These are phyloP conservation scores for Ramicandelaber brevisporus DNA, from an alignment of 192 early-diverging fungal genomes.

Conservation along the genomic window DNA sequence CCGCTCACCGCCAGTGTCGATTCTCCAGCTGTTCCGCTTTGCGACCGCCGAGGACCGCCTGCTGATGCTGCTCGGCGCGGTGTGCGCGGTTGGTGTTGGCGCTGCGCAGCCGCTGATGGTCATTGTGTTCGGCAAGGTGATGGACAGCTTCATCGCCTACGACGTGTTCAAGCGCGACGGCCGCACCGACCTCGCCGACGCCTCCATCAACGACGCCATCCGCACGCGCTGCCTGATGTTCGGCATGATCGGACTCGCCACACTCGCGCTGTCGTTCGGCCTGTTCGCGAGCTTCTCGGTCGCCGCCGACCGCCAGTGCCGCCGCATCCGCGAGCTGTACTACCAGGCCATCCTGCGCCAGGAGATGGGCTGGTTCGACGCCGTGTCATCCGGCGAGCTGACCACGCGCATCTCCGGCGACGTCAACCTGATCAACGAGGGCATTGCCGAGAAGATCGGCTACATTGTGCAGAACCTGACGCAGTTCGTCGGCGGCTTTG, in stretches of 20 bases:
- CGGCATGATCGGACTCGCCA: slow-evolving; percentile 1
- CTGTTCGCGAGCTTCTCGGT: slow-evolving; percentile 14
- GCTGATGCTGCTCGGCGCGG: slow-evolving; percentile 16
- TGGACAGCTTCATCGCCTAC: slow-evolving; percentile 6
- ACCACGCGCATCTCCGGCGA: slow-evolving; percentile 63
- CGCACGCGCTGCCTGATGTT: not conserved
- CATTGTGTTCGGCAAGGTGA: slow-evolving; percentile 9
- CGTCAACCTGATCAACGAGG: slow-evolving; percentile 32
- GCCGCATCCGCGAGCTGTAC: slow-evolving; percentile 57
- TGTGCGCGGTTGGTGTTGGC: slow-evolving; percentile 15
- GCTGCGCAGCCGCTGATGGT: slow-evolving; percentile 16
- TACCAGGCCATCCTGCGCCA: slow-evolving; percentile 55
- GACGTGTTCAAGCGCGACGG: not conserved
- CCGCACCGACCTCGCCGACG: slow-evolving; percentile 1
- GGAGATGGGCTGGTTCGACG: slow-evolving; percentile 73
- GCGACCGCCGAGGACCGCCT: slow-evolving; percentile 26
- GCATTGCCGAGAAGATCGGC: slow-evolving; percentile 14
- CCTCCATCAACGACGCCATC: not conserved
- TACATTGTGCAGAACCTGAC: slow-evolving; percentile 7
- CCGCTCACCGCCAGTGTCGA: slow-evolving; percentile 19
- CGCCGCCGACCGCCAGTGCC: slow-evolving; percentile 30
- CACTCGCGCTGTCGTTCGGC: slow-evolving; percentile 10
- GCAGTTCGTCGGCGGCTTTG: slow-evolving; percentile 13
- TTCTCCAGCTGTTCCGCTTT: slow-evolving; percentile 41
- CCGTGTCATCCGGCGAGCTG: slow-evolving; percentile 47